Evolutionary conservation across 495 filamentous ascomycete species (phyloP).

Genomic region (Penicillium angulare): DNA sequence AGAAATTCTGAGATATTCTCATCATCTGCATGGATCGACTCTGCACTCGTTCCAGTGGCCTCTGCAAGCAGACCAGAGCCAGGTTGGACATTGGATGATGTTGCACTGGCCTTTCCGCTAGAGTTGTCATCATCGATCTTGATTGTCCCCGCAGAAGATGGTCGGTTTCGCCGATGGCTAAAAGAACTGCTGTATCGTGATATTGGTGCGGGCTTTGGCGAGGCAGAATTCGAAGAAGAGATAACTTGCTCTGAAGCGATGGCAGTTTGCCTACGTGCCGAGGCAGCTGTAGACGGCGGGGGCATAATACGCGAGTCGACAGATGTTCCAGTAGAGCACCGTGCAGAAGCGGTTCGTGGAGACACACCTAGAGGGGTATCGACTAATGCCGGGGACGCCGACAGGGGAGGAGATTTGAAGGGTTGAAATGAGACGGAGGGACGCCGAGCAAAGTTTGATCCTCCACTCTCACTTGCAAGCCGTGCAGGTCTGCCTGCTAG

Average conservation of each 20-base stretch:
- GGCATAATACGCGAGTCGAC: slow-evolving; percentile 61
- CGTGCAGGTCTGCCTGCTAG: slow-evolving; percentile 57
- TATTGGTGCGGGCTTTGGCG: slow-evolving; percentile 72
- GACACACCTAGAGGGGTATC: slow-evolving; percentile 56
- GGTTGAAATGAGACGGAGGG: slow-evolving; percentile 89
- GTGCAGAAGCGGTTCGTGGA: slow-evolving; percentile 58
- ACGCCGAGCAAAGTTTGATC: slow-evolving; percentile 58
- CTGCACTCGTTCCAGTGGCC: slow-evolving; percentile 68
- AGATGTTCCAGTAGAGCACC: slow-evolving; percentile 48
- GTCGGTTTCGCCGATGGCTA: slow-evolving; percentile 73
- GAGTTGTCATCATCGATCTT: slow-evolving; percentile 84
- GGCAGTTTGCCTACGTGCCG: slow-evolving; percentile 40
- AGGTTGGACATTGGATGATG: slow-evolving; percentile 78
- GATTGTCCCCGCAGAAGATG: slow-evolving; percentile 68
- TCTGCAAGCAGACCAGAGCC: slow-evolving; percentile 82
- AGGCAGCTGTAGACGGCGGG: slow-evolving; percentile 52
- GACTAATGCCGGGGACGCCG: slow-evolving; percentile 73
- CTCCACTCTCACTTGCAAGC: slow-evolving; percentile 50
- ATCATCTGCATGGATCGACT: slow-evolving; percentile 80
- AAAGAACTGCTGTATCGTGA: slow-evolving; percentile 81
- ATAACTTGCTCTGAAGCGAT: slow-evolving; percentile 56
- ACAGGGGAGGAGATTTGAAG: slow-evolving; percentile 92
- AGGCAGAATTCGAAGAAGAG: slow-evolving; percentile 61
- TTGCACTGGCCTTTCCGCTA: slow-evolving; percentile 81
- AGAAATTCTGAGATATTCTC: slow-evolving; percentile 92